Evolutionary conservation across 331 rosid species (phyloP).

Genomic region (Cydonia oblonga): DNA sequence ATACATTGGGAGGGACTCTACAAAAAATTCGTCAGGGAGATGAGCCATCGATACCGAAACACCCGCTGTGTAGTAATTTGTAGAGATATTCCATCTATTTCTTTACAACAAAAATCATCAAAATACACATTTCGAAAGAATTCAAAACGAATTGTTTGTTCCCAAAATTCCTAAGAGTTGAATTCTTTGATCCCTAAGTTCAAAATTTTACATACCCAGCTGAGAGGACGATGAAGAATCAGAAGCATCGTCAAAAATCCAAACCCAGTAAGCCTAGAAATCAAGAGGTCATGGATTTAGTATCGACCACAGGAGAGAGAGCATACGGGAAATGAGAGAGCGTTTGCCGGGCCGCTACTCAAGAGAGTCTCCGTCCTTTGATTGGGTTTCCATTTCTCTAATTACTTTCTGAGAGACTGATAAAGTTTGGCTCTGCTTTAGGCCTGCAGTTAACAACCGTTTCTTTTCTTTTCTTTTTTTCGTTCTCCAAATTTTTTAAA

Average conservation of each 20-base stretch:
- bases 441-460: neutral
- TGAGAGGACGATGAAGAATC: constrained; percentile 40
- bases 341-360: constrained; percentile 77
- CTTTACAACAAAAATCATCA: neutral
- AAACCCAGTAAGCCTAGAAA: constrained; percentile 47
- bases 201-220: constrained; percentile 34
- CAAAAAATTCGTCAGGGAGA: constrained; percentile 56
- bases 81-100: constrained; percentile 67
- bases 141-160: neutral
- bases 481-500: no score
- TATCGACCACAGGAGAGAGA: neutral
- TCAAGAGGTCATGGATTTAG: neutral
- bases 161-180: neutral
- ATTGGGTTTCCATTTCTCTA: neutral
- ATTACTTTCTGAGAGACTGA: no score
- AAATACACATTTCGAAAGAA: constrained; percentile 4
- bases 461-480: no score
- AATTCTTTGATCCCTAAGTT: neutral
- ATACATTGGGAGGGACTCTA: no score
- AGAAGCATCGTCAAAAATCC: constrained; percentile 47
- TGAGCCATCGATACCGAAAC: constrained; percentile 66
- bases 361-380: constrained; percentile 12
- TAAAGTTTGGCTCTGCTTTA: neutral
- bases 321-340: constrained; percentile 62
- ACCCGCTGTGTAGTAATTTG: constrained; percentile 72